Conservation (phyloP, 2,329 filamentous ascomycete genomes). For the Penicillium psychrosexuale region DNA sequence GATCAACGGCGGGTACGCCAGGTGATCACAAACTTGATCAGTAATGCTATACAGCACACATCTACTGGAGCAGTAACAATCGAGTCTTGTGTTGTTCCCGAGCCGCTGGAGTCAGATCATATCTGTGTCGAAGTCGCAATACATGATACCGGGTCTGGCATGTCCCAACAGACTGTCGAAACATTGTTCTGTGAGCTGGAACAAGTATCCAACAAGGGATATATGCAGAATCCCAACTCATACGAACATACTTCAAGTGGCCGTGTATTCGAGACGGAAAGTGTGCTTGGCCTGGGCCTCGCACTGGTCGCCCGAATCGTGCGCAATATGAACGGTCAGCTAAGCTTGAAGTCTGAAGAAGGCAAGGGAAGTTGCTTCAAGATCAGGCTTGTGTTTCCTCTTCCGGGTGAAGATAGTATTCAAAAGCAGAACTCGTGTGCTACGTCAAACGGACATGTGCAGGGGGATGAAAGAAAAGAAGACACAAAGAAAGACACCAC, state of each 20-base stretch:
- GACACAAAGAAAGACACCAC: background rate
- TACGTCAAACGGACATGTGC: background rate
- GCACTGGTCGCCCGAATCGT: slow-evolving; percentile 79
- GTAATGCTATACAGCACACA: slow-evolving; percentile 86
- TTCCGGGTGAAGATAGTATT: slow-evolving; percentile 48
- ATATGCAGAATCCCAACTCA: slow-evolving; percentile 28
- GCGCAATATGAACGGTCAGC: slow-evolving; percentile 81
- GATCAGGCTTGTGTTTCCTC: slow-evolving; percentile 70
- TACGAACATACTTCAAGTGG: slow-evolving; percentile 28
- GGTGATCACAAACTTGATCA: slow-evolving; percentile 74
- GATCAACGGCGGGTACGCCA: slow-evolving; percentile 77
- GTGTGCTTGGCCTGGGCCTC: slow-evolving; percentile 71
- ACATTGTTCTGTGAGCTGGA: slow-evolving; percentile 59
- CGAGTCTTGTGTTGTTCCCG: slow-evolving; percentile 58
- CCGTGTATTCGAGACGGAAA: slow-evolving; percentile 33
- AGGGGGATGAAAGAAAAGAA: background rate
- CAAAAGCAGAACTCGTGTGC: background rate
- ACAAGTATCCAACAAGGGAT: slow-evolving; percentile 62
- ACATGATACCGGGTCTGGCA: slow-evolving; percentile 69
- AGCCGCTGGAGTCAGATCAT: slow-evolving; percentile 49
- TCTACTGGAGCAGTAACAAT: slow-evolving; percentile 64
- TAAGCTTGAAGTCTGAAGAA: slow-evolving; percentile 77
- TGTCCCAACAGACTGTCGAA: slow-evolving; percentile 56
- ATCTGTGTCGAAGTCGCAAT: slow-evolving; percentile 70
- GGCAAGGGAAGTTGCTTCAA: slow-evolving; percentile 78